Base-by-base conservation (phyloP, 306 rosid species). In the Delonix regia region DNA sequence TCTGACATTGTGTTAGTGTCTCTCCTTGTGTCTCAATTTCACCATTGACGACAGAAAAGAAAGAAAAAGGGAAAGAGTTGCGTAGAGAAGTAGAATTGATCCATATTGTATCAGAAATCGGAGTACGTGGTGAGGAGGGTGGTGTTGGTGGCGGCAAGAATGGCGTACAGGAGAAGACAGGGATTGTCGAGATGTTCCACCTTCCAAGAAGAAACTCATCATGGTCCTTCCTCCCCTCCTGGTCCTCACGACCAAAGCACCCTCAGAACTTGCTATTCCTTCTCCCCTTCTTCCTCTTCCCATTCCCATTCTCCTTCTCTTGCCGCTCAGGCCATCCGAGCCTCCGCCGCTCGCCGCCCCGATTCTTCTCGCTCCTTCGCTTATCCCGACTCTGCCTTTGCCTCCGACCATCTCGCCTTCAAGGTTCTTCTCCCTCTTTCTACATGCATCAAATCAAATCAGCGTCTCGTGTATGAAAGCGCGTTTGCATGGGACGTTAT, bases 131-230 rank as follows among this genome's bases (percentile, higher is more conserved):
- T 38, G 71, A 19, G 5, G 7, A 51, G 14, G 67, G 25, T 19
- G 47, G 68, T 33, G 34, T 65, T 41, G 33, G n/a, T 11, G 71
- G n/a, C 51, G 10, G 13, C 21, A 16, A 59, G 3, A 73, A 93
- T 94, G 97, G 98, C 98, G 8, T 94, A 94, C 53, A 86, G 95
- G 48, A 88, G 97, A 81, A 92, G 87, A 69, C 97, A 94, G 4
- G 97, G 92, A 47, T 78, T 89, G 0, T 72, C 95, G 0, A 84
- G 91, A 39, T 74, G 94, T 41, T 92, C 92, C 30, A 94, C 99
- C 18, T 90, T 92, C 88, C 88, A 86, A 69, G 99, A 90, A 70
- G 97, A 92, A 78, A 62, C 83, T 60, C 86, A 73, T 74, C 51
- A 69, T n/a, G n/a, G n/a, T 18, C 25, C 62, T 18, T 28, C 52